Evolutionary conservation across 371 early-diverging fungal species (phyloP).

Genomic region (Coemansia sp.): DNA sequence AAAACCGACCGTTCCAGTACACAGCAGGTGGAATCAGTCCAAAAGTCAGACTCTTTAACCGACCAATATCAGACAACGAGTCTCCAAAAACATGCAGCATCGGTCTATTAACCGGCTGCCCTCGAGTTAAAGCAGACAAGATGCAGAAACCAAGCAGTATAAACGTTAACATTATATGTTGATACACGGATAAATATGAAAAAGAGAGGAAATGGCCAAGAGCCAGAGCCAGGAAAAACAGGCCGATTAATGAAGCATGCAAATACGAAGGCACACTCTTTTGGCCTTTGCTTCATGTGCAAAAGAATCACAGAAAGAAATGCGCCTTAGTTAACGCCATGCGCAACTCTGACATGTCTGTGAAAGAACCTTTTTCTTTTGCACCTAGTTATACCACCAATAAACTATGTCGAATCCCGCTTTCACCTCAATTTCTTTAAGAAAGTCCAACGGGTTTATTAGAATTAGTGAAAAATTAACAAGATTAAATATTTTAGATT

Average conservation of each 20-base stretch:
- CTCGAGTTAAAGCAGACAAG: neutral
- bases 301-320: conserved; percentile 1
- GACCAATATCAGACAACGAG: conserved; percentile 51
- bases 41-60: conserved; percentile 37
- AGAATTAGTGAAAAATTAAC: conserved; percentile 1
- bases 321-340: neutral
- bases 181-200: neutral
- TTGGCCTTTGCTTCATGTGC: neutral
- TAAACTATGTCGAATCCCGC: neutral
- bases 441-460: neutral
- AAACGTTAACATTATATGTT: neutral
- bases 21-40: conserved; percentile 28
- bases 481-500: conserved; percentile 9
- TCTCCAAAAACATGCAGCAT: conserved; percentile 53
- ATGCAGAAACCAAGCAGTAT: conserved; percentile 2
- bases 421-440: neutral
- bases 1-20: conserved; percentile 54
- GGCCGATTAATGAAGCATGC: conserved; percentile 1
- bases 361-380: neutral
- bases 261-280: neutral
- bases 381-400: neutral
- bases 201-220: neutral
- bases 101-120: conserved; percentile 6
- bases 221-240: neutral
- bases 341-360: neutral